Evolutionary conservation across 805 yeast genomes (phyloP).

Genomic region (Suhomyces emberorum): DNA sequence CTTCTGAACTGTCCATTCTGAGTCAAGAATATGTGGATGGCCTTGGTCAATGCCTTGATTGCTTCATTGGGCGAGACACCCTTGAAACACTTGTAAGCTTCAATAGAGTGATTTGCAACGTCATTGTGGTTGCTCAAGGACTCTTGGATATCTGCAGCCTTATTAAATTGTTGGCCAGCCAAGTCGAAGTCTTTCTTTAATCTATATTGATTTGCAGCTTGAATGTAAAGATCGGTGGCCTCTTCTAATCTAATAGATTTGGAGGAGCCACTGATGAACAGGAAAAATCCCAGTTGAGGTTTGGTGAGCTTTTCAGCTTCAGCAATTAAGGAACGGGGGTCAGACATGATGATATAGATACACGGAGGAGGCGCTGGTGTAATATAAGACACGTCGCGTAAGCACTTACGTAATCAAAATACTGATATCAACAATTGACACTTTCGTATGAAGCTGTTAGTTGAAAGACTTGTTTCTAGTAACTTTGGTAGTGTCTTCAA

Average conservation of each 20-base stretch:
- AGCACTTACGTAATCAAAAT: not conserved
- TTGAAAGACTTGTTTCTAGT: no score
- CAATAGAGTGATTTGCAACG: conserved; percentile 85
- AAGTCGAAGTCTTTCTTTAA: conserved; percentile 64
- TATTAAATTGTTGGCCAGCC: conserved; percentile 83
- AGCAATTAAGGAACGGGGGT: conserved; percentile 43
- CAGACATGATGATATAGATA: conserved; percentile 29
- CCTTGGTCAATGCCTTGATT: conserved; percentile 69
- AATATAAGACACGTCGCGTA: no score
- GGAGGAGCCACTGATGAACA: conserved; percentile 60
- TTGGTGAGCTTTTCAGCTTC: conserved; percentile 44
- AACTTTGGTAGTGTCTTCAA: no score
- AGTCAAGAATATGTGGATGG: conserved; percentile 76
- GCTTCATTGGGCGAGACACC: conserved; percentile 72
- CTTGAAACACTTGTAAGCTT: conserved; percentile 85
- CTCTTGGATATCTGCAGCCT: conserved; percentile 78
- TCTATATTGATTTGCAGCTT: conserved; percentile 90
- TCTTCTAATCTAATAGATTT: conserved; percentile 72
- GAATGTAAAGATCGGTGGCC: conserved; percentile 84
- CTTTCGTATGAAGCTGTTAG: not conserved
- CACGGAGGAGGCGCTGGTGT: not conserved
- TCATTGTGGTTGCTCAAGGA: conserved; percentile 80
- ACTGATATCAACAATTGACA: not conserved
- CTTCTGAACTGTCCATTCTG: conserved; percentile 92
- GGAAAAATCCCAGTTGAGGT: conserved; percentile 69